A percentile compares a stretch with the other conserved stretches of the same genome.
phyloP scores from a whole-genome alignment of 2,329 filamentous ascomycete species.

The Xylariaceae sp. region DNA sequence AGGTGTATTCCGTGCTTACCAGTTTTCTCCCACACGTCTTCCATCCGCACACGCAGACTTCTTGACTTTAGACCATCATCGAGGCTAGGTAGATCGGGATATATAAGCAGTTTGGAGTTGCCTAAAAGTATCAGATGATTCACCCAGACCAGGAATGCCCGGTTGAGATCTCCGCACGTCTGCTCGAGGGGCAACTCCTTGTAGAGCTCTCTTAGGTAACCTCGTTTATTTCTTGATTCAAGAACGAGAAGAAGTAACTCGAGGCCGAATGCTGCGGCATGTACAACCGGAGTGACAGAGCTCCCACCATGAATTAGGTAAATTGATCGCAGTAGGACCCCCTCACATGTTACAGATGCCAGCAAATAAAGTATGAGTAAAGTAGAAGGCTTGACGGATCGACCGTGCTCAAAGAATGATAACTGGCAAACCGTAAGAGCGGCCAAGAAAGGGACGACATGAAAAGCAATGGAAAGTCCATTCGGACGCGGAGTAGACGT shows the following conservation, averaged over 20 bases:
- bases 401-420: not conserved
- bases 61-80: not conserved
- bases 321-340: not conserved
- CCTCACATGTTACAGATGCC: not conserved
- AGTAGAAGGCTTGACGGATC: not conserved
- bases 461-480: not conserved
- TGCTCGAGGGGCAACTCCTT: not conserved
- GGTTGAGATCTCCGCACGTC: not conserved
- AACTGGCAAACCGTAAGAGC: not conserved
- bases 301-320: not conserved
- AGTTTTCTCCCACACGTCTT: not conserved
- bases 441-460: not conserved
- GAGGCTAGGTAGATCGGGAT: not conserved
- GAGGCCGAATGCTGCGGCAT: not conserved
- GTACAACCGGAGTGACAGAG: not conserved
- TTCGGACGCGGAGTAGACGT: not conserved
- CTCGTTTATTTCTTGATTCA: not conserved
- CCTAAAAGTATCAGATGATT: not conserved
- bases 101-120: not conserved
- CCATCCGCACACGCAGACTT: not conserved
- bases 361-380: not conserved
- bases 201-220: not conserved
- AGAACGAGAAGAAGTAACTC: not conserved
- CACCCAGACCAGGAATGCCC: not conserved
- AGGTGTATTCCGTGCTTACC: not conserved